Evolutionary conservation across 257 asterid species (phyloP).

Genomic region (Apocynum venetum): DNA sequence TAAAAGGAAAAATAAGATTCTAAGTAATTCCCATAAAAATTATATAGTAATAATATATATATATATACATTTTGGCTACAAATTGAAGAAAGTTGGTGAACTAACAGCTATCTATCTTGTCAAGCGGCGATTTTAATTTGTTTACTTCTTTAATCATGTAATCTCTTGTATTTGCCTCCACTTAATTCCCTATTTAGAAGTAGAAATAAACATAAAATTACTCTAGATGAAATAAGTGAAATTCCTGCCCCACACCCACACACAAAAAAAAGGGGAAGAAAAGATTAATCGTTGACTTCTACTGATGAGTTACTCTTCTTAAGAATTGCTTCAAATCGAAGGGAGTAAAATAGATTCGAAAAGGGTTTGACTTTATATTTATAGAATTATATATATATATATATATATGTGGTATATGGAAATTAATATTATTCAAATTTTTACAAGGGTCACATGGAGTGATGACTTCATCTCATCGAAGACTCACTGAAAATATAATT

Average conservation of each 20-base stretch:
- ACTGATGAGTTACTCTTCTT: neutral
- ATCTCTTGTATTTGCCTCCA: too few relatives aligned
- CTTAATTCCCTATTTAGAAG: too few relatives aligned
- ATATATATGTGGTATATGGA: neutral
- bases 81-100: neutral
- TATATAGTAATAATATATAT: too few relatives aligned
- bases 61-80: neutral
- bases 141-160: too few relatives aligned
- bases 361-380: conserved; percentile 1
- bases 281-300: conserved; percentile 2
- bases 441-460: conserved; percentile 4
- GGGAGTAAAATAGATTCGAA: neutral
- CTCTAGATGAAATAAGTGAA: too few relatives aligned
- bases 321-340: neutral
- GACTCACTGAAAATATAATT: neutral
- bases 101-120: neutral
- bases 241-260: too few relatives aligned
- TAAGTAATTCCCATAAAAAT: neutral
- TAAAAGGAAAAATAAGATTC: neutral
- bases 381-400: neutral
- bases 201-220: too few relatives aligned
- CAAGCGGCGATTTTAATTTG: too few relatives aligned
- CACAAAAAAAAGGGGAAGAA: too few relatives aligned
- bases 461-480: neutral
- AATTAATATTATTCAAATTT: neutral